Base-by-base conservation (phyloP, 805 yeast genomes). In the Debaryomyces hansenii region DNA sequence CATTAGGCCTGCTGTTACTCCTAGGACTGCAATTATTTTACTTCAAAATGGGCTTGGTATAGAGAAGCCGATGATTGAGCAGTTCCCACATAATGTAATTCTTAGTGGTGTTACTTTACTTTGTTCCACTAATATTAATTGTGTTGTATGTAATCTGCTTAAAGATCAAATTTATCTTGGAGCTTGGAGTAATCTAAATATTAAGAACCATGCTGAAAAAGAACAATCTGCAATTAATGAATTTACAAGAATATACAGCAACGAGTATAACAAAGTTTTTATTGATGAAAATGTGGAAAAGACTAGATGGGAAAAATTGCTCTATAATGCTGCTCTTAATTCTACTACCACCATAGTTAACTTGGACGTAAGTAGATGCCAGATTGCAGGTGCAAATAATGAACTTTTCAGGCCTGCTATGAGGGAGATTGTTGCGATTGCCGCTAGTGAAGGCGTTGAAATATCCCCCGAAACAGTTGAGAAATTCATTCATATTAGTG, bases 391-490 rank as follows among this genome's bases (percentile, higher is more conserved):
- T 14, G 70, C 63, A 10, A 67, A 64, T 47, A 60, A 62, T 11
- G 45, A 54, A 0, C 48, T 72, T 15, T 59, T 72, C 39, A 47
- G 55, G 16, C 89, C 88, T 3, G 85, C 87, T 0, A 85, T 85
- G 90, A 63, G 70, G 32, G 95, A 87, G 62, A 73, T 87, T 14
- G 62, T 77, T 16, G 74, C 73, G 3, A 77, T 86, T 48, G 95
- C 96, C 9, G 78, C 77, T 42, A 80, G 87, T 8, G 91, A 84
- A 48, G 88, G 88, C 0, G 75, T 78, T 32, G 71, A 69, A 3
- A 57, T 87, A 28, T 80, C 82, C 1, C 73, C 63, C 20, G 77
- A 66, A n/a, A 62, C 74, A 16, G 79, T 79, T 48, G 70, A 78
- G 21, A 50, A 57, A 40, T 78, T 82, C 71, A 60, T 81, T 32